Base-by-base conservation (phyloP, 305 asterid species). In the Solanum hybrid region DNA sequence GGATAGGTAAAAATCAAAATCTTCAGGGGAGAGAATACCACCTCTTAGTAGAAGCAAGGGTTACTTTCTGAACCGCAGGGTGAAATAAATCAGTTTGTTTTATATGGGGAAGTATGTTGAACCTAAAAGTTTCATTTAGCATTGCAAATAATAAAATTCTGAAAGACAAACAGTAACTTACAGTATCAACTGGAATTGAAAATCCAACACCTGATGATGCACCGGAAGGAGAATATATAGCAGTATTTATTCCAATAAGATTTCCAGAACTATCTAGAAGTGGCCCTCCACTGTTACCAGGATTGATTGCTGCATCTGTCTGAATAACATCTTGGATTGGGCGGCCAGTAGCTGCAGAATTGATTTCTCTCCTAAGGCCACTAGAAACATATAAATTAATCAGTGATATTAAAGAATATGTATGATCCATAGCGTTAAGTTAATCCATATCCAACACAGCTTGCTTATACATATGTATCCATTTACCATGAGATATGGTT, bases 131-230 rank as follows among this genome's bases (percentile, higher is more conserved):
- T 14, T 70, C 68, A 61, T 36, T 33, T 77, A 72, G 37, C 29
- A 24, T 41, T 3, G 31, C 26, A 61, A 27, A 31, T 38, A 11
- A 82, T 33, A 82, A 17, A 33, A 78, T 38, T 37, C 29, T 79
- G 75, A 32, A 36, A 31, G 65, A 31, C 73, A 78, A 70, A 75
- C 27, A 80, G 36, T 84, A 90, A 95, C 98, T 94, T 89, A 97
- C 99, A 73, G 98, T 97, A 94, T 97, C 99, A 90, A 97, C 99
- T 57, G 99, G 99, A 92, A 97, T 97, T 26, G 99, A 97, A 93
- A 97, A 97, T 87, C 99, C 99, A 90, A 97, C 99, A 80, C 99
- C 99, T 91, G 99, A 97, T 37, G 99, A 97, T 93, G 98, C 99
- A 91, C 99, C 99, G 20, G 99, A 97, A 84, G 99, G 99, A 89